Evolutionary conservation across 257 asterid genomes (phyloP), one percentile per base, ranked within the genome.

Genomic region (Verbena officinalis): DNA sequence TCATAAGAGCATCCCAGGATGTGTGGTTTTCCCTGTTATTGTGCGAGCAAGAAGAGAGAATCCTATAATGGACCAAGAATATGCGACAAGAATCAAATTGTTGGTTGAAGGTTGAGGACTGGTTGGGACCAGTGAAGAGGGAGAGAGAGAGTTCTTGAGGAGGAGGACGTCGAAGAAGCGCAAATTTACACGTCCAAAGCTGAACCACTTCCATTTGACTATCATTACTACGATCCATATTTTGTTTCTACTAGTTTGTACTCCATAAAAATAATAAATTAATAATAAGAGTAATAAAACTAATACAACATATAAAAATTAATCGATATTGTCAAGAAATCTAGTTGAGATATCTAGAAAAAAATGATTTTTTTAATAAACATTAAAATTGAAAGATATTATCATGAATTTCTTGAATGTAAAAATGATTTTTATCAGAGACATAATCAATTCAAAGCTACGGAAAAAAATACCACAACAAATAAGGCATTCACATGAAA

Each of bases 51-150:
- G 3, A 19, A 20, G 38, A 56, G 42, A 45, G 53, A 27, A 54
- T 3, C 17, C 1, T 33, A 30, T 44, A 59, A 21, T 12, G 24
- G 42, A 12, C 13, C 23, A 16, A 40, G 64, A 54, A 66, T 54
- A 59, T 67, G 65, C 55, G 39, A 4, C n/a, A 36, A 31, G 0
- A 10, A 45, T 48, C 53, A 7, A 40, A 58, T 15, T 42, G 61
- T 42, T 55, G 33, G 62, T 17, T 13, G 12, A 20, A 15, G 40
- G 34, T 6, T 22, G 17, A 33, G 17, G 13, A 3, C 48, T 12
- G 52, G n/a, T 13, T 9, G 53, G 62, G 69, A 62, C 69, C 64
- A 61, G 44, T 44, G 49, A 7, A 24, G 49, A 30, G 58, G 8
- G 45, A 54, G 19, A 7, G 45, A 38, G 62, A 36, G 19, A 22